phyloP scores from a whole-genome alignment of 345 rosid species.

The Ceriops tagal region DNA sequence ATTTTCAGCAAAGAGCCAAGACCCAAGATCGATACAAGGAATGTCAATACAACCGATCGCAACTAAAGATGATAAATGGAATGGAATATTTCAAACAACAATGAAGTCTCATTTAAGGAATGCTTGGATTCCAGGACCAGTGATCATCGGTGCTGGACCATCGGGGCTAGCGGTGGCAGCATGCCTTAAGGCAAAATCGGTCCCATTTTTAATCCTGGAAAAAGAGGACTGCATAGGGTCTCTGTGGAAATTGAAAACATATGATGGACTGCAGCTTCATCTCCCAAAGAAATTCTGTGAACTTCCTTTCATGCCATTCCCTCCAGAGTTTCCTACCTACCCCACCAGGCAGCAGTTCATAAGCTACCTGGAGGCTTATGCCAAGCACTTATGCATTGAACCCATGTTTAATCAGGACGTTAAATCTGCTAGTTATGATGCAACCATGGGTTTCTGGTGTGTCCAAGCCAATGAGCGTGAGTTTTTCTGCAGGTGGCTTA shows the following conservation, averaged over 20 bases:
- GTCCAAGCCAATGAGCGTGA: slow-evolving; percentile 14
- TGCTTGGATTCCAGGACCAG: slow-evolving; percentile 25
- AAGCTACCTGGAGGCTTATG: slow-evolving; percentile 34
- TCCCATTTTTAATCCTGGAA: slow-evolving; percentile 32
- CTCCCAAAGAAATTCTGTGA: slow-evolving; percentile 36
- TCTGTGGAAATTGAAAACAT: slow-evolving; percentile 36
- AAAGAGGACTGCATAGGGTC: slow-evolving; percentile 30
- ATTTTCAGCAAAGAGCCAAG: not conserved
- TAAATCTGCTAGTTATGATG: slow-evolving; percentile 21
- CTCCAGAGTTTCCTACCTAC: slow-evolving; percentile 29
- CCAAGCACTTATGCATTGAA: slow-evolving; percentile 21
- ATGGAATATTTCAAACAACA: not conserved
- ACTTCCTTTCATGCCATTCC: slow-evolving; percentile 30
- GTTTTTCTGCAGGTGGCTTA: slow-evolving; percentile 52
- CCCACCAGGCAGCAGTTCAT: slow-evolving; percentile 35
- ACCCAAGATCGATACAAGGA: not conserved
- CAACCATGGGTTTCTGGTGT: slow-evolving; percentile 27
- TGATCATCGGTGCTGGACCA: slow-evolving; percentile 39
- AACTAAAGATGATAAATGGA: slow-evolving; percentile 2
- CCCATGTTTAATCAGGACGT: slow-evolving; percentile 29
- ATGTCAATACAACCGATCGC: not conserved
- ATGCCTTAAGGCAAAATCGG: slow-evolving; percentile 24
- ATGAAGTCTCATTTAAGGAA: not conserved
- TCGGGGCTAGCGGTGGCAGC: slow-evolving; percentile 39
- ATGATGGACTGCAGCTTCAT: slow-evolving; percentile 39